These are phyloP conservation scores for Trichosporon faecale DNA, from an alignment of 1,284 basidiomycete species.

Conservation along the genomic window DNA sequence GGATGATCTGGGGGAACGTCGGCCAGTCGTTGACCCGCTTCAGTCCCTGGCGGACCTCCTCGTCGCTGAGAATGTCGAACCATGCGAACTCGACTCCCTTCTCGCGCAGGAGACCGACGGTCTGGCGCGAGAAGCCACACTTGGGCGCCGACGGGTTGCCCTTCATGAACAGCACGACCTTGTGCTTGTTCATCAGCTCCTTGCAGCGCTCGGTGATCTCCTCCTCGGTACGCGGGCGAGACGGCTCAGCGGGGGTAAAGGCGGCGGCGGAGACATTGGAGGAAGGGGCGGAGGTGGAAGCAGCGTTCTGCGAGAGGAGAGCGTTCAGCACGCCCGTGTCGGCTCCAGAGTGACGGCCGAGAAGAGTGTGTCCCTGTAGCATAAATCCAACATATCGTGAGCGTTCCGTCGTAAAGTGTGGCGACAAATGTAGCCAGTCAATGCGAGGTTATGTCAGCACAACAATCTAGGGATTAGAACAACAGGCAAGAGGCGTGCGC, in stretches of 20 bases:
- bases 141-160: slow-evolving; percentile 80
- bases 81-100: slow-evolving; percentile 64
- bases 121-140: slow-evolving; percentile 76
- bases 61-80: slow-evolving; percentile 71
- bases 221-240: slow-evolving; percentile 47
- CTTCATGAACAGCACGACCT: slow-evolving; percentile 91
- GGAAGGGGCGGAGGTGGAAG: slow-evolving; percentile 42
- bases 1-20: slow-evolving; percentile 66
- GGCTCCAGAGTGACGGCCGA: slow-evolving; percentile 76
- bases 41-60: slow-evolving; percentile 63
- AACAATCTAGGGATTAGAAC: neutral
- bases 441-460: neutral
- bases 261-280: slow-evolving; percentile 44
- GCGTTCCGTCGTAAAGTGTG: neutral
- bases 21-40: slow-evolving; percentile 55
- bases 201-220: slow-evolving; percentile 55
- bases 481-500: no score
- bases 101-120: slow-evolving; percentile 62
- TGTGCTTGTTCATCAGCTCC: slow-evolving; percentile 62
- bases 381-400: neutral
- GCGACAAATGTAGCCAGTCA: neutral
- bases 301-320: slow-evolving; percentile 62
- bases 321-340: slow-evolving; percentile 69
- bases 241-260: slow-evolving; percentile 33
- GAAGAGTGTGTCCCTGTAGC: slow-evolving; percentile 79